Percentiles rank a stretch among this genome's conserved stretches.
Conservation (phyloP, 2,329 filamentous ascomycete species). For the Sporothrix phasma region DNA sequence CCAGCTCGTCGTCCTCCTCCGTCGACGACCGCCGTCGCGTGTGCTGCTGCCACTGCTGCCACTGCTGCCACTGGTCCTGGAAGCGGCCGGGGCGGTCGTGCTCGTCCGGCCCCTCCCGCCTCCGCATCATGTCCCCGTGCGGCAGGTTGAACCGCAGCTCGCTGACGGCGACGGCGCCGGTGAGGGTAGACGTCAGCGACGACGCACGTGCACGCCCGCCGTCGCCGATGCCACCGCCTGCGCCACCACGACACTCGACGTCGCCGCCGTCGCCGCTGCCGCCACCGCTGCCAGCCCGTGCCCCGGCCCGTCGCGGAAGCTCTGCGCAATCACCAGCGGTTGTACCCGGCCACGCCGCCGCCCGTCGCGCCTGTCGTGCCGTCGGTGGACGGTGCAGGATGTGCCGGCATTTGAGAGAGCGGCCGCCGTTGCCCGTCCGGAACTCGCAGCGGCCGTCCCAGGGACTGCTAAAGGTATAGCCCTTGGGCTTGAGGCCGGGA, state of each 20-base stretch:
- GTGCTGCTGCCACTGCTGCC: slow-evolving; percentile 17
- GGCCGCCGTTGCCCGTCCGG: slow-evolving; percentile 63
- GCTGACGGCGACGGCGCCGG: slow-evolving; percentile 48
- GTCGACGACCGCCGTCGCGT: slow-evolving; percentile 26
- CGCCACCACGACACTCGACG: neutral
- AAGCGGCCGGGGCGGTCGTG: slow-evolving; percentile 34
- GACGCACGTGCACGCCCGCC: slow-evolving; percentile 18
- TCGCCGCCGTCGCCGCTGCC: neutral
- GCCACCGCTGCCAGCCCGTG: slow-evolving; percentile 20
- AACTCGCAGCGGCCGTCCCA: slow-evolving; percentile 89
- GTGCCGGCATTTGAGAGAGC: slow-evolving; percentile 65
- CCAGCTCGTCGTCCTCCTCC: slow-evolving; percentile 24
- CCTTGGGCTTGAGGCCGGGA: slow-evolving; percentile 42
- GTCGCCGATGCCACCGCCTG: neutral
- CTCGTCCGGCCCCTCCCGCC: neutral
- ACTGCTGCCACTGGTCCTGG: slow-evolving; percentile 18
- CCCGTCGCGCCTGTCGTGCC: slow-evolving; percentile 9
- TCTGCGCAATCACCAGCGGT: slow-evolving; percentile 34
- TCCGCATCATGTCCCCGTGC: slow-evolving; percentile 37
- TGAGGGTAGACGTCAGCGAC: slow-evolving; percentile 24
- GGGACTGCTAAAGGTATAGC: slow-evolving; percentile 72
- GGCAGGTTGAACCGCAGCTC: slow-evolving; percentile 88
- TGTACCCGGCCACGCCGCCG: slow-evolving; percentile 28
- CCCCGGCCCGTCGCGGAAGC: slow-evolving; percentile 21
- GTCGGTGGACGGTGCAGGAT: slow-evolving; percentile 33